Conservation (phyloP, 192 early-diverging fungal genomes). For the Funneliformis mosseae region DNA sequence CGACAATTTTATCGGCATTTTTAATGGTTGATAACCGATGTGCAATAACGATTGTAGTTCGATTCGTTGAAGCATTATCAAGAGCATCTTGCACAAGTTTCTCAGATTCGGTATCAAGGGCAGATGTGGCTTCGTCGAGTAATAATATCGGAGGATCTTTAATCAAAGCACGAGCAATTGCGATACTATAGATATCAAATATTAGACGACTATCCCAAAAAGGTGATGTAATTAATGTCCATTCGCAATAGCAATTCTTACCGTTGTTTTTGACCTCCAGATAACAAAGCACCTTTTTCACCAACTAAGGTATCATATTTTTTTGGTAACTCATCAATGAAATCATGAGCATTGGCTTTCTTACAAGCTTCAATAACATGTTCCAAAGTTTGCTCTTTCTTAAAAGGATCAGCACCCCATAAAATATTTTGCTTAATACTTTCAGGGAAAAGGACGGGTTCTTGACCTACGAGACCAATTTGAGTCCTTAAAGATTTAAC, state of each 20-base stretch:
- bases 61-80: conserved; percentile 52
- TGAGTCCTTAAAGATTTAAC: conserved; percentile 80
- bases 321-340: conserved; percentile 80
- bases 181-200: not conserved
- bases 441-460: conserved; percentile 84
- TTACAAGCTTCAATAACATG: conserved; percentile 71
- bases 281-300: conserved; percentile 57
- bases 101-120: conserved; percentile 72
- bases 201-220: not conserved
- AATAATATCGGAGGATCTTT: conserved; percentile 73
- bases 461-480: conserved; percentile 90
- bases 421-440: conserved; percentile 83
- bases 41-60: conserved; percentile 72
- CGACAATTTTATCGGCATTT: conserved; percentile 59
- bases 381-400: conserved; percentile 57
- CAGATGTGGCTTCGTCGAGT: conserved; percentile 79
- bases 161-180: conserved; percentile 79
- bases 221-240: not conserved
- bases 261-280: conserved; percentile 56
- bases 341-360: conserved; percentile 78
- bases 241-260: not conserved
- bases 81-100: conserved; percentile 66
- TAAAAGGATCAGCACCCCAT: conserved; percentile 57
- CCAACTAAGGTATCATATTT: conserved; percentile 85
- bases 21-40: conserved; percentile 49